Percentiles rank a stretch among this genome's conserved stretches.
These are phyloP conservation scores for Scheffersomyces stambukii DNA, from an alignment of 1,139 yeast species.

Conservation along the genomic window DNA sequence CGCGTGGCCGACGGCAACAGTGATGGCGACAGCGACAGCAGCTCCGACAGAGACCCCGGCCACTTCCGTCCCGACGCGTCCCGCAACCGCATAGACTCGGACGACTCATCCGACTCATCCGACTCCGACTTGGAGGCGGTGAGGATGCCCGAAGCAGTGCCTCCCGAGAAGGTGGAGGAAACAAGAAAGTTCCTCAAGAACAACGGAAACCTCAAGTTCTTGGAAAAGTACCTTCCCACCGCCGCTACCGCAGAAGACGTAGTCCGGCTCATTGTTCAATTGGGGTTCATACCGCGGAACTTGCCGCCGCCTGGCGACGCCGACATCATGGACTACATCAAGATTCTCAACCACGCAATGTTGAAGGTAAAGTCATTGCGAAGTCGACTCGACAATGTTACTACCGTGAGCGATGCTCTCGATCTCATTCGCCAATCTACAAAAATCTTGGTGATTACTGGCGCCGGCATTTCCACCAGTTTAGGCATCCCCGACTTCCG, in stretches of 20 bases:
- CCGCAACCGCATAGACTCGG: constrained; percentile 9
- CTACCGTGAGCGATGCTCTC: constrained; percentile 58
- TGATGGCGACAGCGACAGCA: constrained; percentile 1
- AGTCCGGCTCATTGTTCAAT: constrained; percentile 38
- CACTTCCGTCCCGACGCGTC: constrained; percentile 4
- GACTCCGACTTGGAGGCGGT: constrained; percentile 11
- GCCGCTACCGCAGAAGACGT: constrained; percentile 55
- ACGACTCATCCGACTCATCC: constrained; percentile 4
- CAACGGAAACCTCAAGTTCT: constrained; percentile 57
- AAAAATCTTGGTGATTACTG: constrained; percentile 77
- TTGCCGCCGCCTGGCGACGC: constrained; percentile 30
- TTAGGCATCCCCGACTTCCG: constrained; percentile 95
- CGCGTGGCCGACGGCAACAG: constrained; percentile 3
- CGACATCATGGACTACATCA: constrained; percentile 45
- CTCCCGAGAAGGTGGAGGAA: constrained; percentile 20
- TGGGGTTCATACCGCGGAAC: constrained; percentile 52
- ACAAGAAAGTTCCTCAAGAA: constrained; percentile 58
- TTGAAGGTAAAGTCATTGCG: constrained; percentile 55
- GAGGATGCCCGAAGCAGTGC: constrained; percentile 9
- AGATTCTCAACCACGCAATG: constrained; percentile 56
- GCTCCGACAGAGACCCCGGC: constrained; percentile 2
- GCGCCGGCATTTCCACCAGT: constrained; percentile 94
- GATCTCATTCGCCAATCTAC: constrained; percentile 49
- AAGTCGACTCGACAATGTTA: constrained; percentile 46
- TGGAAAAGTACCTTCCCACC: constrained; percentile 57